These are phyloP conservation scores for Candida rishiriensis DNA, from an alignment of 805 yeast species.

Conservation along the genomic window DNA sequence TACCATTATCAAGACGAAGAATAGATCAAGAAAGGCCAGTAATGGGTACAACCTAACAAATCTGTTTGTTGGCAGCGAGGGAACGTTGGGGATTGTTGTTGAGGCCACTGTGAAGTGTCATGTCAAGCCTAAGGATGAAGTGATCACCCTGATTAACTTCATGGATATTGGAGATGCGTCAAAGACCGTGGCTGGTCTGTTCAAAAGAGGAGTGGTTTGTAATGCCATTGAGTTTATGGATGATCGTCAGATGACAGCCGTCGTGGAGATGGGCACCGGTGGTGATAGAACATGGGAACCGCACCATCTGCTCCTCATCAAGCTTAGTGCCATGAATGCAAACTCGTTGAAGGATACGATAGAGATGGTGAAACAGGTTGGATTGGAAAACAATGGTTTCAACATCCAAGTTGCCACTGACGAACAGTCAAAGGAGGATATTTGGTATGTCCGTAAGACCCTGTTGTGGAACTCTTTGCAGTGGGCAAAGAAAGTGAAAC, in stretches of 20 bases:
- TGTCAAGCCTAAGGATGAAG: conserved; percentile 59
- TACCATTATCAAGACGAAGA: conserved; percentile 66
- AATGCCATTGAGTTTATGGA: conserved; percentile 77
- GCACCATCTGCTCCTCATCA: conserved; percentile 45
- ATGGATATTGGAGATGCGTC: conserved; percentile 69
- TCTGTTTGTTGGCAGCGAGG: conserved; percentile 73
- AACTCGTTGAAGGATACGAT: conserved; percentile 37
- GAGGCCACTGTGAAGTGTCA: conserved; percentile 71
- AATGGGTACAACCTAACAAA: conserved; percentile 79
- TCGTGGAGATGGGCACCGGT: conserved; percentile 45
- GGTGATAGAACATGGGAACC: conserved; percentile 28
- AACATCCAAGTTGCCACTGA: conserved; percentile 61
- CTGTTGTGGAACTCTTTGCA: conserved; percentile 63
- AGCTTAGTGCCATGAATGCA: conserved; percentile 51
- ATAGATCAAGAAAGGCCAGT: conserved; percentile 70
- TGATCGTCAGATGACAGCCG: conserved; percentile 63
- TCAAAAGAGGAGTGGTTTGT: conserved; percentile 58
- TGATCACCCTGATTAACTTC: conserved; percentile 67
- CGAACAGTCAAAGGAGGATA: conserved; percentile 57
- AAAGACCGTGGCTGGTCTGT: conserved; percentile 56
- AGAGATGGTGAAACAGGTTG: conserved; percentile 44
- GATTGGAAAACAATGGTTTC: conserved; percentile 47
- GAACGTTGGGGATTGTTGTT: conserved; percentile 74
- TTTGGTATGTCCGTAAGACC: conserved; percentile 76
- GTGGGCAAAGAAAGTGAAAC: conserved; percentile 49